Conservation (phyloP, 148 eudicot genomes). For the Pouteria glomerata region DNA sequence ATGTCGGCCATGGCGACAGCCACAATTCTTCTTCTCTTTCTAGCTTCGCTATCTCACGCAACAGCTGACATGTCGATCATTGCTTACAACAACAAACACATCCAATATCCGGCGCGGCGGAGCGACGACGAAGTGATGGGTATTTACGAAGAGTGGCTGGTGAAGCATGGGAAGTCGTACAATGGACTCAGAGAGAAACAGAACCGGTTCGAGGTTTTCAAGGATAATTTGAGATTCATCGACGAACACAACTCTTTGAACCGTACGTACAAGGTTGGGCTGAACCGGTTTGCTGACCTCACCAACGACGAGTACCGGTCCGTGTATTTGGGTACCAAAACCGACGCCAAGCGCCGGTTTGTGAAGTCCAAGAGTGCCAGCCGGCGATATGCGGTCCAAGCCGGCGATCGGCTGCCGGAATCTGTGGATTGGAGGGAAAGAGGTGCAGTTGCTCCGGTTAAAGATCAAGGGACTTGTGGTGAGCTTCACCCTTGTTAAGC, state of each 20-base stretch:
- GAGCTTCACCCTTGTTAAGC: background rate
- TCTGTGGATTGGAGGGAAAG: conserved; percentile 71
- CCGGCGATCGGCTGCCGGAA: conserved; percentile 52
- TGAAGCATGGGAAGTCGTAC: conserved; percentile 55
- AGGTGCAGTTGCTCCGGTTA: conserved; percentile 76
- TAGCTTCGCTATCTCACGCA: conserved; percentile 11
- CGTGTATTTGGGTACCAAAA: conserved; percentile 51
- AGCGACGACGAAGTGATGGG: conserved; percentile 50
- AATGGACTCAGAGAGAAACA: conserved; percentile 54
- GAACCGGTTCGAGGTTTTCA: conserved; percentile 55
- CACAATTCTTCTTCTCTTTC: conserved; percentile 26
- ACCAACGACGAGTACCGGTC: conserved; percentile 73
- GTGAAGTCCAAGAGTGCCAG: conserved; percentile 40
- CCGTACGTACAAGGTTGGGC: conserved; percentile 56
- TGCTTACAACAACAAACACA: conserved; percentile 4
- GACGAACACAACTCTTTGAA: conserved; percentile 57
- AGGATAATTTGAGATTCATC: conserved; percentile 66
- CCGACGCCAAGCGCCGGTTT: conserved; percentile 33
- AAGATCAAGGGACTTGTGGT: conserved; percentile 90
- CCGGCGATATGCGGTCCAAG: conserved; percentile 41
- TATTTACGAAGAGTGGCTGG: conserved; percentile 57
- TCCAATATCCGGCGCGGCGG: conserved; percentile 3
- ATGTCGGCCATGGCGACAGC: conserved; percentile 21
- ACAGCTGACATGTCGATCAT: conserved; percentile 15
- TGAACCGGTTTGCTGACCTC: conserved; percentile 78